Percentiles rank a stretch among this genome's conserved stretches.
phyloP scores from a whole-genome alignment of 257 asterid species.

The Apocynum venetum region DNA sequence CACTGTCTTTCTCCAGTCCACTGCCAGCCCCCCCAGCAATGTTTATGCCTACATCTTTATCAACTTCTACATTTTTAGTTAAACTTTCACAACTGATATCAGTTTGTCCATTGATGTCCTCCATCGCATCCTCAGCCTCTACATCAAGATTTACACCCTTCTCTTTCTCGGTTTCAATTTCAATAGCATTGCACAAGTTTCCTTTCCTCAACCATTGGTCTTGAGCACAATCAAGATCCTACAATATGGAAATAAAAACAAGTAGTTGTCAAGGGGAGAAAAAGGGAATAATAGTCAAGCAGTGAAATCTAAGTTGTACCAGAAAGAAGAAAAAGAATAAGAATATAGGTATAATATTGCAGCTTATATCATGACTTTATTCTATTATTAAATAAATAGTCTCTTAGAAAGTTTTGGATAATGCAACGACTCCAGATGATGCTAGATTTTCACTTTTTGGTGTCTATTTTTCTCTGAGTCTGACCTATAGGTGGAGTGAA shows the following conservation, averaged over 20 bases:
- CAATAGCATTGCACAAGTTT: not conserved
- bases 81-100: constrained; percentile 43
- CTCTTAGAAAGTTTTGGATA: not conserved
- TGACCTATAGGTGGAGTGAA: not conserved
- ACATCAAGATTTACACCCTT: constrained; percentile 46
- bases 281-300: not conserved
- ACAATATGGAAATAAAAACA: not conserved
- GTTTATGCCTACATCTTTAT: not conserved
- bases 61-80: constrained; percentile 14
- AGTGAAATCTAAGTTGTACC: not conserved
- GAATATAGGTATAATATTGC: not conserved
- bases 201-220: not conserved
- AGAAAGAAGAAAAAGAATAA: not conserved
- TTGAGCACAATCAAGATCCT: not conserved
- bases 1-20: not conserved
- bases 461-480: not conserved
- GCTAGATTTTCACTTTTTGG: not conserved
- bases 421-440: not conserved
- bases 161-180: constrained; percentile 19
- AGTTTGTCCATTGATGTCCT: constrained; percentile 38
- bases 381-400: not conserved
- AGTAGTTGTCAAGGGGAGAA: not conserved
- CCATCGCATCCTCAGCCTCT: constrained; percentile 38
- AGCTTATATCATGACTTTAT: not conserved
- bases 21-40: not conserved